Evolutionary conservation across 768 basidiomycete genomes (phyloP), one percentile per base, ranked within the genome.

Genomic region (Tulasnella sp.): DNA sequence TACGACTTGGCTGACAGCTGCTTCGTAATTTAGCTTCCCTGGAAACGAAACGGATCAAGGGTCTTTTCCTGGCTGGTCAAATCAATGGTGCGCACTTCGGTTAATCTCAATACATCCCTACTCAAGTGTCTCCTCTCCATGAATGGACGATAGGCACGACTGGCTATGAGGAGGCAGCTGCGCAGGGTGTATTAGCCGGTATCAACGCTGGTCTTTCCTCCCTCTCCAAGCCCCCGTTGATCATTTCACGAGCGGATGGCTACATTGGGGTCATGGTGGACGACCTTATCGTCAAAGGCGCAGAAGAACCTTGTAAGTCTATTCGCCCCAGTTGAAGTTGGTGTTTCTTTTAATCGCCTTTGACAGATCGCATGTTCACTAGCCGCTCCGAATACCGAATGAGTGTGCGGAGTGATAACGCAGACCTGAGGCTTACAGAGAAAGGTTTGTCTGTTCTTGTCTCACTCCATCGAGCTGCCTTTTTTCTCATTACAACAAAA

Each of bases 161-260:
- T 1, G 94, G 94, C 5, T 96, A 96, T 78, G 94, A 96, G 78
- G 94, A 96, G 81, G 94, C 94, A 1, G 94, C 92, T 1, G 92
- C 91, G 3, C 94, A 95, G 78, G 94, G 94, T 9, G 82, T 87
- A n/a, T 80, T 96, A 0, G 94, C 94, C 1, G 94, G 94, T 1
- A 88, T 92, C 67, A 95, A 96, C 71, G 94, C 94, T 0, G 94
- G 92, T 0, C 83, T 94, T 2, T 81, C 87, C 0, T 88, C 91
- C 8, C 81, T 83, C 3, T 77, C 81, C 16, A 83, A 81, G 44
- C 81, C 86, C 1, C 86, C 90, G 0, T 78, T 96, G 19, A 76
- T 88, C 2, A 78, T 95, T 39, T 87, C 88, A 12, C 86, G 94
- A n/a, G 92, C 92, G 5, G 92, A 96, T 76, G 91, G 90, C 6